Evolutionary conservation across 2,329 filamentous ascomycete species (phyloP), one percentile per base, ranked within the genome.

Genomic region (Colletotrichum kahawae): DNA sequence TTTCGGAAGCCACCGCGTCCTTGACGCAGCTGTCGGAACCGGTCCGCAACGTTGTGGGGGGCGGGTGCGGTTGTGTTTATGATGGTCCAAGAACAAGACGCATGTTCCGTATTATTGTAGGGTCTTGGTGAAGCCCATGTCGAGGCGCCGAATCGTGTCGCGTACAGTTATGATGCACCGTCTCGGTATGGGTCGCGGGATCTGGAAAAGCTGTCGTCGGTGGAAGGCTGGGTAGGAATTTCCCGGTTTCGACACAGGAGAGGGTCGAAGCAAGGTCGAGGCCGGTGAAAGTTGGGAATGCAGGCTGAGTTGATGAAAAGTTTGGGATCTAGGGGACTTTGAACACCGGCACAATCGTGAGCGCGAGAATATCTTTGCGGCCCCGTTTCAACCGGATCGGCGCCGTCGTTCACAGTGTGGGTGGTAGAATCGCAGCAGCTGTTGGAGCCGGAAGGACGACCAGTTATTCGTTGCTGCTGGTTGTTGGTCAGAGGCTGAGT

Each of bases 101-200:
- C 73, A 75, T 65, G 43, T 72, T 70, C 57, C 63, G 34, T 57
- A 48, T 43, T 67, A 65, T 64, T 14, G 56, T 18, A n/a, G 14
- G 21, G 27, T 9, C n/a, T 64, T 43, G 18, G 16, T 64, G 13
- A 48, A 43, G 73, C 43, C 31, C 73, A 75, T 72, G 34, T 68
- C 63, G 69, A 59, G 48, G 34, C 33, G 21, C n/a, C 31, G 51
- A 43, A 14, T 60, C 21, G 34, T 21, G 16, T 43, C 66, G 48
- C n/a, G 65, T 29, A 29, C 48, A 29, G 33, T 14, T 24, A 24
- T 38, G 31, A 21, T n/a, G 34, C n/a, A 18, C 38, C 16, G 10
- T 29, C 36, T 66, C 33, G 60, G 34, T 14, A 34, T 18, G 8
- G 18, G 31, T 21, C 27, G 60, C 31, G 10, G 29, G 54, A 27